Base-by-base conservation (phyloP, 257 asterid genomes). In the Nicotiana tabacum region DNA sequence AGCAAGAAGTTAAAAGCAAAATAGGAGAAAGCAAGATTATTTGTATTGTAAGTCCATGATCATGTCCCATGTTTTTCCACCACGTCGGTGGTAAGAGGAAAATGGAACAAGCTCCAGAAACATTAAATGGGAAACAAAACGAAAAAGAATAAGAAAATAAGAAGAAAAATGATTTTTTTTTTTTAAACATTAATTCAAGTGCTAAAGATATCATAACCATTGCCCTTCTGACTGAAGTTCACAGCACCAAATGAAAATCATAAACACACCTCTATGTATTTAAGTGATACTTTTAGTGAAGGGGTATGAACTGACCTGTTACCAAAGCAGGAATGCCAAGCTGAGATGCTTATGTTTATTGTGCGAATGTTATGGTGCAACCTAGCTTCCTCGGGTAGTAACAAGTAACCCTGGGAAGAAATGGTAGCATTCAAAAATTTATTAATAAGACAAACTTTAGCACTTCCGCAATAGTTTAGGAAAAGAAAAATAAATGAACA, bases 361-460 rank as follows among this genome's bases (percentile, higher is more conserved):
- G 98, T 90, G 80, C 65, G 87, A 57, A 96, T 96, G 77, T 89
- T 88, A 89, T 96, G 99, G 90, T 69, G 92, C 87, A 89, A 84
- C 87, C 91, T 91, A 83, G 97, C 95, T 89, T 92, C 99, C 87
- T 96, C 98, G 32, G 99, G 94, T 87, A 96, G 88, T 85, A 96
- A 90, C 89, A 96, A 90, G 86, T 94, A 96, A 57, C 99, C 99
- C 99, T 96, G 77, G 61, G 66, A 85, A 84, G 78, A 67, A 83
- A 84, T 65, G 79, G 61, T 74, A 74, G 60, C 35, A 46, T 15
- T 30, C 80, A 74, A 13, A 5, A 13, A 8, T 68, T 70, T 81
- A 69, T 82, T 55, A 70, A 83, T 76, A 13, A 80, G 81, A 43
- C 77, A 74, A 57, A 86, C 84, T 80, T 61, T 77, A 84, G 33